A percentile compares a stretch with the other conserved stretches of the same genome.
These are phyloP conservation scores for Boletus barrowsii DNA, from an alignment of 768 basidiomycete genomes.

Conservation along the genomic window DNA sequence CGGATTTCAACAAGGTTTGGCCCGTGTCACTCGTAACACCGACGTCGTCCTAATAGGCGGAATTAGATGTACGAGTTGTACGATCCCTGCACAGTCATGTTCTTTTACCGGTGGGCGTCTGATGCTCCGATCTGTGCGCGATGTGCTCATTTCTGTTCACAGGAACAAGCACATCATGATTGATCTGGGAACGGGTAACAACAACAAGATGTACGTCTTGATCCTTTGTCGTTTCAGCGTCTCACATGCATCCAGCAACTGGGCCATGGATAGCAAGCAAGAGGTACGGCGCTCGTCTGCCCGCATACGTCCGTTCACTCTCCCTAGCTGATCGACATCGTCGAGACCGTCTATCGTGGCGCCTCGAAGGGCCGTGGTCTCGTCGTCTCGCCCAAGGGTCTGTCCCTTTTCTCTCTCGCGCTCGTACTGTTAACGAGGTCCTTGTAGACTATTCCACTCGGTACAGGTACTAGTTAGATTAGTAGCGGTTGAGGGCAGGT, in stretches of 20 bases:
- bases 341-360: constrained; percentile 97
- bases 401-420: constrained; percentile 7
- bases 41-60: not conserved
- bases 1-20: constrained; percentile 91
- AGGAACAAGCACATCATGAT: constrained; percentile 99
- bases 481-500: too few species aligned
- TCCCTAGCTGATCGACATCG: constrained; percentile 87
- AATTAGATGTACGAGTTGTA: constrained; percentile 97
- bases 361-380: constrained; percentile 97
- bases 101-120: constrained; percentile 84
- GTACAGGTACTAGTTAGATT: constrained; percentile 56
- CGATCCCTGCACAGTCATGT: constrained; percentile 96
- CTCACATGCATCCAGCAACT: constrained; percentile 60
- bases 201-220: constrained; percentile 88
- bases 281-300: constrained; percentile 53
- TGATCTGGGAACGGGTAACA: constrained; percentile 98
- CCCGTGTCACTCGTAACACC: not conserved
- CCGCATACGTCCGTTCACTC: not conserved
- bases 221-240: not conserved
- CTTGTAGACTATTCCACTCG: constrained; percentile 77
- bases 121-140: not conserved
- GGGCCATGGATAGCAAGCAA: constrained; percentile 99
- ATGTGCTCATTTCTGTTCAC: not conserved
- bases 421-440: not conserved
- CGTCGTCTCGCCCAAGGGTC: constrained; percentile 94